phyloP scores from a whole-genome alignment of 805 yeast species.

The Scheffersomyces spartinae region DNA sequence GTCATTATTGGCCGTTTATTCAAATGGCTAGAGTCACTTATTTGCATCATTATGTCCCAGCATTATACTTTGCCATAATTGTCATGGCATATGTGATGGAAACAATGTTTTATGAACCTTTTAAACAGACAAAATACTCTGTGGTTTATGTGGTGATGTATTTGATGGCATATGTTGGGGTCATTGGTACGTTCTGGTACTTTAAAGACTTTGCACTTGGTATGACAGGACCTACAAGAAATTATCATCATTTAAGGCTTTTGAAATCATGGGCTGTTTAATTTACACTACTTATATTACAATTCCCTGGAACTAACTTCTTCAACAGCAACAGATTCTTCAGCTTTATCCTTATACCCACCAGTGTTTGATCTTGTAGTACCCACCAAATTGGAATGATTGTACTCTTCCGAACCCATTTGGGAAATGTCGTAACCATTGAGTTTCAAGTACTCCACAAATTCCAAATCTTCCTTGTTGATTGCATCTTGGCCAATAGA shows the following conservation, averaged over 20 bases:
- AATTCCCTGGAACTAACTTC: too few species aligned
- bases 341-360: too few species aligned
- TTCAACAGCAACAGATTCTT: too few species aligned
- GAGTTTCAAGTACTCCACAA: slow-evolving; percentile 51
- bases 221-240: slow-evolving; percentile 36
- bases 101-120: too few species aligned
- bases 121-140: too few species aligned
- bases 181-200: slow-evolving; percentile 47
- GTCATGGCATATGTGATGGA: slow-evolving; percentile 57
- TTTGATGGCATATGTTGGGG: slow-evolving; percentile 30
- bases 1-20: slow-evolving; percentile 81
- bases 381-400: too few species aligned
- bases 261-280: slow-evolving; percentile 18
- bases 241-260: slow-evolving; percentile 19
- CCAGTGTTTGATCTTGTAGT: too few species aligned
- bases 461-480: slow-evolving; percentile 62
- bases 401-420: slow-evolving; percentile 38
- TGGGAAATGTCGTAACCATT: slow-evolving; percentile 61
- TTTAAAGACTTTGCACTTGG: slow-evolving; percentile 72
- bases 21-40: slow-evolving; percentile 95
- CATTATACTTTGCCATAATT: slow-evolving; percentile 85
- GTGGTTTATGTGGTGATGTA: slow-evolving; percentile 33
- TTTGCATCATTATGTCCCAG: slow-evolving; percentile 94
- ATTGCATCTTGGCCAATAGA: slow-evolving; percentile 76
- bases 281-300: too few species aligned